phyloP scores from a whole-genome alignment of 352 stramenopile species.

The Phytophthora capsici region DNA sequence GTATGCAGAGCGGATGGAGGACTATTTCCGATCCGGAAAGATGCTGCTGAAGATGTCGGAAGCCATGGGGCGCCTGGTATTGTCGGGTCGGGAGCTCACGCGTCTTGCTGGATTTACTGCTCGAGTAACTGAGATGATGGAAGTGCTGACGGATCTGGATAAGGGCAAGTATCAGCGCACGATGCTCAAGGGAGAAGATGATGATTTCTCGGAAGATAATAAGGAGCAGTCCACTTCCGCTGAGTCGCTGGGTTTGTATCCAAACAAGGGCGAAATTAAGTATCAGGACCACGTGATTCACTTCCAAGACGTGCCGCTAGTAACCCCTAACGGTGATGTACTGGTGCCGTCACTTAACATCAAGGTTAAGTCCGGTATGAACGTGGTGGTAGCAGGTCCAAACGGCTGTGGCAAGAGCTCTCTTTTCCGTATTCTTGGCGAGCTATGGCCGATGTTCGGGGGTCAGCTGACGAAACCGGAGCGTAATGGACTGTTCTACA shows the following conservation, averaged over 20 bases:
- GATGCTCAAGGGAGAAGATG: constrained; percentile 64
- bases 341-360: constrained; percentile 81
- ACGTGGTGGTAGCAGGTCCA: constrained; percentile 84
- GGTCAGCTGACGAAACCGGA: constrained; percentile 80
- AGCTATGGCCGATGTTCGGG: constrained; percentile 88
- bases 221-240: constrained; percentile 43
- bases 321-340: constrained; percentile 91
- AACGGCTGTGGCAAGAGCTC: constrained; percentile 91
- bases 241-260: constrained; percentile 57
- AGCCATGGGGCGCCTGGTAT: constrained; percentile 84
- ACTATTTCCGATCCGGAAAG: constrained; percentile 87
- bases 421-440: constrained; percentile 88
- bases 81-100: constrained; percentile 86
- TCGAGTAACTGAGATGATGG: constrained; percentile 83
- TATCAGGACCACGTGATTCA: constrained; percentile 83
- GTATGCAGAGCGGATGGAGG: constrained; percentile 84
- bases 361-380: constrained; percentile 90
- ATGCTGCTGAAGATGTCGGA: constrained; percentile 89
- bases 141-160: constrained; percentile 74
- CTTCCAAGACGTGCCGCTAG: constrained; percentile 89
- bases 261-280: constrained; percentile 63
- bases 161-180: constrained; percentile 73
- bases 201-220: constrained; percentile 29
- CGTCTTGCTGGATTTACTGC: constrained; percentile 81
- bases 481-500: constrained; percentile 90